Conservation (phyloP, 2,329 filamentous ascomycete genomes). For the Chaetothyriales sp. region DNA sequence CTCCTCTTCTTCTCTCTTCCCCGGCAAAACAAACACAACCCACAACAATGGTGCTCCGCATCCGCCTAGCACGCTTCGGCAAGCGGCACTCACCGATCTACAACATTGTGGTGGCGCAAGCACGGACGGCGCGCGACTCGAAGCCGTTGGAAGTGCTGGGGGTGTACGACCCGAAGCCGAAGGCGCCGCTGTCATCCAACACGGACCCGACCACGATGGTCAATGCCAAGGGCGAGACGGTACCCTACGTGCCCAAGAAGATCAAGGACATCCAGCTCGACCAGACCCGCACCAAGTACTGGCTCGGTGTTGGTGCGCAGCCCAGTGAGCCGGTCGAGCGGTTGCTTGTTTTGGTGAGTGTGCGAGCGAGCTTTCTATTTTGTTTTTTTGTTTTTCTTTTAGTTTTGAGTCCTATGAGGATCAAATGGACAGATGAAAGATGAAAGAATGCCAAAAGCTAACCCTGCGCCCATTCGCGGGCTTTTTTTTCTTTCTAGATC, state of each 20-base stretch:
- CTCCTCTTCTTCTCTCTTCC: neutral
- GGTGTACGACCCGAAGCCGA: constrained; percentile 46
- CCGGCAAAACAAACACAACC: too few relatives aligned
- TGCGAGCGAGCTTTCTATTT: neutral
- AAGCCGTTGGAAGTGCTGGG: constrained; percentile 86
- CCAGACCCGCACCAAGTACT: constrained; percentile 68
- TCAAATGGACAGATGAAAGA: too few relatives aligned
- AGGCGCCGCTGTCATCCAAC: constrained; percentile 27
- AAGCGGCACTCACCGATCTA: constrained; percentile 80
- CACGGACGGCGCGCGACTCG: constrained; percentile 76
- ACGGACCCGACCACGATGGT: constrained; percentile 9
- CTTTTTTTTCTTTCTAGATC: constrained; percentile 7
- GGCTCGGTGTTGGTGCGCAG: constrained; percentile 92
- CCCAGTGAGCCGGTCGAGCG: constrained; percentile 82
- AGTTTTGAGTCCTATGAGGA: too few relatives aligned
- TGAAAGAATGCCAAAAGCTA: too few relatives aligned
- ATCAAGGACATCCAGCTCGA: constrained; percentile 92
- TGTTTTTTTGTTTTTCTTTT: too few relatives aligned
- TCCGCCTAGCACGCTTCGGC: constrained; percentile 86
- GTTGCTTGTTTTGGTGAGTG: constrained; percentile 60
- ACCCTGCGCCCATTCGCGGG: too few relatives aligned
- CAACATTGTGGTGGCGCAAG: constrained; percentile 93
- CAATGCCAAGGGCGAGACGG: constrained; percentile 31
- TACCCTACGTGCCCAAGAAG: constrained; percentile 41
- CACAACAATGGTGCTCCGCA: constrained; percentile 70